phyloP scores from a whole-genome alignment of 1,284 basidiomycete genomes.

The Pisolithus thermaeus region DNA sequence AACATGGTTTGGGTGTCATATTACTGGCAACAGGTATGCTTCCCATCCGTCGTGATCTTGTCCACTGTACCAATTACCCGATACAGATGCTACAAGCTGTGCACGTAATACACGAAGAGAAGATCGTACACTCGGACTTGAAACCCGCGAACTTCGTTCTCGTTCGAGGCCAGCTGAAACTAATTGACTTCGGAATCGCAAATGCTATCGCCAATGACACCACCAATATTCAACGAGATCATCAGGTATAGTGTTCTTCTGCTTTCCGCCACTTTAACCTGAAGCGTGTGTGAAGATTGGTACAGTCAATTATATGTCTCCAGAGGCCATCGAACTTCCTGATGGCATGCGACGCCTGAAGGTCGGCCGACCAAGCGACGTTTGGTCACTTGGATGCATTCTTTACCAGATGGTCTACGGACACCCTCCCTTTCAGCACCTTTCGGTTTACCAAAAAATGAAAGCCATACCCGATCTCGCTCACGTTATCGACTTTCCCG shows the following conservation, averaged over 20 bases:
- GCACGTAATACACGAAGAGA: conserved; percentile 92
- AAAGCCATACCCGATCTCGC: conserved; percentile 76
- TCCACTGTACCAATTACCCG: conserved; percentile 2
- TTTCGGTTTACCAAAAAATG: conserved; percentile 82
- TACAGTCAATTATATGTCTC: conserved; percentile 95
- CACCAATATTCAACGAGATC: conserved; percentile 92
- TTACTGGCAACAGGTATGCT: conserved; percentile 87
- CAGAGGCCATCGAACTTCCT: conserved; percentile 82
- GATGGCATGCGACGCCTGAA: conserved; percentile 75
- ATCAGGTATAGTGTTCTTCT: conserved; percentile 53
- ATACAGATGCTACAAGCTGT: conserved; percentile 91
- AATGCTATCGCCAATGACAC: conserved; percentile 97
- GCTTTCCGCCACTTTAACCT: conserved; percentile 1
- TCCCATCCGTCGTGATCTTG: not conserved
- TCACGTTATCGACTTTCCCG: conserved; percentile 72
- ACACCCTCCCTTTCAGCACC: conserved; percentile 84
- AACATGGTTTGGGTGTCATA: conserved; percentile 91
- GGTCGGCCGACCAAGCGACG: conserved; percentile 84
- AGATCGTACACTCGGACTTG: conserved; percentile 94
- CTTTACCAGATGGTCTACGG: conserved; percentile 98
- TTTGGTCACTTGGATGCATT: conserved; percentile 98
- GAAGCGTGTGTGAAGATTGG: conserved; percentile 56
- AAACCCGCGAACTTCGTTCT: conserved; percentile 97
- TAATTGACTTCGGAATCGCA: conserved; percentile 96
- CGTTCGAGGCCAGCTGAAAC: conserved; percentile 86